Evolutionary conservation across 208 protist genomes (phyloP).

Genomic region (Willaertia magna): DNA sequence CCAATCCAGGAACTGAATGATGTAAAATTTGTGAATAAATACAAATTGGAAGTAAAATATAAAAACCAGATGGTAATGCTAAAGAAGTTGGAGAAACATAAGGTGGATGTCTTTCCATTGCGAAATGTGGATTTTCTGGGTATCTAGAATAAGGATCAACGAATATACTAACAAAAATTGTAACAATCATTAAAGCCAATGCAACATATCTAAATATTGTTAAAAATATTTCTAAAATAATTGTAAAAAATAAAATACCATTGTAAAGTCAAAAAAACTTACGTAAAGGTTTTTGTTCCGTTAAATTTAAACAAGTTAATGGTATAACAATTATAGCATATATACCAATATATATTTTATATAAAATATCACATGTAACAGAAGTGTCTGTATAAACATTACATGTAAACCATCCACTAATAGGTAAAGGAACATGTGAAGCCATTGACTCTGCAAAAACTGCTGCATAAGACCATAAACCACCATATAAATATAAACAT

Average conservation of each 20-base stretch:
- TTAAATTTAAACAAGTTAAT: conserved; percentile 12
- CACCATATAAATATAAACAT: not conserved
- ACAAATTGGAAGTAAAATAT: not conserved
- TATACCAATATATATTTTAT: conserved; percentile 3
- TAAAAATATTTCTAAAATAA: not conserved
- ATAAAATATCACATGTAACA: not conserved
- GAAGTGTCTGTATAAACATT: not conserved
- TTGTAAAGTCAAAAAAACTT: not conserved
- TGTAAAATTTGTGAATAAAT: conserved; percentile 15
- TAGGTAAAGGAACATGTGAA: conserved; percentile 6
- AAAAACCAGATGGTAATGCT: not conserved
- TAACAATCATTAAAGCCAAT: conserved; percentile 12
- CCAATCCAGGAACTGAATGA: conserved; percentile 8
- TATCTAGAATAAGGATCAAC: not conserved
- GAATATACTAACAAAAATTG: not conserved
- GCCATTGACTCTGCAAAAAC: conserved; percentile 7
- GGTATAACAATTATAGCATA: not conserved
- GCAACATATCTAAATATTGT: conserved; percentile 13
- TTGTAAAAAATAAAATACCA: not conserved
- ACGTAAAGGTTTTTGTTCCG: conserved; percentile 10
- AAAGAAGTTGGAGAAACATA: not conserved
- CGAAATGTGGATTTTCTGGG: not conserved
- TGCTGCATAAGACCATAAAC: not conserved
- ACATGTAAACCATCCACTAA: conserved; percentile 7
- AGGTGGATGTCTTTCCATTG: not conserved